Percentiles rank a stretch among this genome's conserved stretches.
Conservation (phyloP, 208 protist genomes). For the Zelonia costaricensis region DNA sequence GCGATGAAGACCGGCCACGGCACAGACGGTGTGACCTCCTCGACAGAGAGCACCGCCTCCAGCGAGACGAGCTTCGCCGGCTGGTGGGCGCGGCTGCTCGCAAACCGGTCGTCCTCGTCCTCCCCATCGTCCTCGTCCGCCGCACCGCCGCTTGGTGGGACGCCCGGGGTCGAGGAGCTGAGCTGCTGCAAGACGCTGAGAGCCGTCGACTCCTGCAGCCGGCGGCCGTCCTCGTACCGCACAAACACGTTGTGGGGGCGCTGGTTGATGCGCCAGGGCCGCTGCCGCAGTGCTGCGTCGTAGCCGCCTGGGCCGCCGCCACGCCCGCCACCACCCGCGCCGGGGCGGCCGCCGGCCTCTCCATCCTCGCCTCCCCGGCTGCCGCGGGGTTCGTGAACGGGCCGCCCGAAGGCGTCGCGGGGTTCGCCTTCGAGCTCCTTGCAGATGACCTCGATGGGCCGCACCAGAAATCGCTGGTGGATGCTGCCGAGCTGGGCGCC, state of each 20-base stretch:
- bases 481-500: constrained; percentile 55
- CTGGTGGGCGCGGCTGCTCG: constrained; percentile 19
- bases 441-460: constrained; percentile 41
- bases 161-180: neutral
- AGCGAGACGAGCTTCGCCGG: constrained; percentile 18
- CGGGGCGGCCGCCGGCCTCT: neutral
- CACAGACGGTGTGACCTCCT: constrained; percentile 39
- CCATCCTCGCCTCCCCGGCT: constrained; percentile 4
- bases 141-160: neutral
- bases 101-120: neutral
- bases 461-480: constrained; percentile 57
- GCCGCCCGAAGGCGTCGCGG: constrained; percentile 21
- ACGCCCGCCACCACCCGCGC: neutral
- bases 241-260: constrained; percentile 30
- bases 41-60: constrained; percentile 36
- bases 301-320: constrained; percentile 23
- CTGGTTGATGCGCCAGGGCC: constrained; percentile 45
- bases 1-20: constrained; percentile 49
- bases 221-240: constrained; percentile 63
- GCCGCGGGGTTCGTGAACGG: constrained; percentile 2
- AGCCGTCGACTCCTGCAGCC: constrained; percentile 33
- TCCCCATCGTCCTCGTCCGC: constrained; percentile 14
- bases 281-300: constrained; percentile 36
- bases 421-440: constrained; percentile 30
- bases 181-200: constrained; percentile 29